Conservation (phyloP, 2,329 filamentous ascomycete species). For the Cordyceps javanica region DNA sequence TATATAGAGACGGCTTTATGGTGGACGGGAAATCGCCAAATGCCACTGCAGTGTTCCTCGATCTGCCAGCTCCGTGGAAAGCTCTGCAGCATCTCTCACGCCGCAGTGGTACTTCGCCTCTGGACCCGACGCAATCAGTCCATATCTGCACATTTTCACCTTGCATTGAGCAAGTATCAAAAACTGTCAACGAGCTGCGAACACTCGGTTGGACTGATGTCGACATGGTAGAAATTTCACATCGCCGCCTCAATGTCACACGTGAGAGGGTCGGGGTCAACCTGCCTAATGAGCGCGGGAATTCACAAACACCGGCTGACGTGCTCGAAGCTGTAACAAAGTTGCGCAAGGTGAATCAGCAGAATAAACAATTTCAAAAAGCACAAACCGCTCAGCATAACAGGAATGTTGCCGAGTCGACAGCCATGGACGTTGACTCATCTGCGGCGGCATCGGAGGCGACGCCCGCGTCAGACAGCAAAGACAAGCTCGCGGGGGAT, state of each 20-base stretch:
- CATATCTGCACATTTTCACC: constrained; percentile 93
- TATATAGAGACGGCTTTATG: constrained; percentile 69
- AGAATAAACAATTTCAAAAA: constrained; percentile 59
- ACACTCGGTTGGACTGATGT: constrained; percentile 85
- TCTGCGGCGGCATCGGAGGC: constrained; percentile 20
- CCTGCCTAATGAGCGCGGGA: constrained; percentile 58
- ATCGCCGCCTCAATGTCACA: constrained; percentile 72
- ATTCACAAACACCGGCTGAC: constrained; percentile 62
- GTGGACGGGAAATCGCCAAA: constrained; percentile 53
- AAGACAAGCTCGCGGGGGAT: constrained; percentile 19
- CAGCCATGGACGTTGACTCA: constrained; percentile 35
- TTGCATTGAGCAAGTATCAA: constrained; percentile 92
- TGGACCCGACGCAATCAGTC: constrained; percentile 66
- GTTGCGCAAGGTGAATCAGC: constrained; percentile 66
- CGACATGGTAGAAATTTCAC: constrained; percentile 83
- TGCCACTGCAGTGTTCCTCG: constrained; percentile 70
- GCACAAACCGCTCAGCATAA: constrained; percentile 21
- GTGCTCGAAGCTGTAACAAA: constrained; percentile 74
- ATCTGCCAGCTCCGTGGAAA: constrained; percentile 75
- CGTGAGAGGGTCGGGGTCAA: constrained; percentile 74
- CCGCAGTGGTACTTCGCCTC: constrained; percentile 47
- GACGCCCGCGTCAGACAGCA: constrained; percentile 20
- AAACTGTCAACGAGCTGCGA: constrained; percentile 75
- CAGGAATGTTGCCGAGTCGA: constrained; percentile 25
- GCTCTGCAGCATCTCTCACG: constrained; percentile 71